Base-by-base conservation (phyloP, 2,329 filamentous ascomycete genomes). In the Rhinocladiella mackenziei region DNA sequence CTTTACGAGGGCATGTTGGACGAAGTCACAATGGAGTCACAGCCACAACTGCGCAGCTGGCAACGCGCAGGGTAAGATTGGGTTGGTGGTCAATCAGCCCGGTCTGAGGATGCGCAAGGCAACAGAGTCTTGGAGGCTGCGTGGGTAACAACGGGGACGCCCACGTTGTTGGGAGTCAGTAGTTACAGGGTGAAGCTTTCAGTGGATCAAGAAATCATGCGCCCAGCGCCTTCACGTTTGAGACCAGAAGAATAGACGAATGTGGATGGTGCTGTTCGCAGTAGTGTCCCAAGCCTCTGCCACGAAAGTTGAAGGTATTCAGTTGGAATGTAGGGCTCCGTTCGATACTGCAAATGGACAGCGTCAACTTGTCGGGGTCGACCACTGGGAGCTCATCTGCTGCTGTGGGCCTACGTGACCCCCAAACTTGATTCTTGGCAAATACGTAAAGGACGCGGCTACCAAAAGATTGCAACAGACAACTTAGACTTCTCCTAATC, bases 1-100 rank as follows among this genome's bases (percentile, higher is more conserved):
- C 10, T 14, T 26, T 15, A 37, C 14, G 22, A 37, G 34, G 34
- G 14, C 34, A 37, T 37, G 34, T 37, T 25, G 34, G 17, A 37
- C 19, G 20, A 23, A 37, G 34, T 37, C 34, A 20, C 34, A 37
- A 37, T n/a, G n/a, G 19, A n/a, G 14, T n/a, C 15, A 22, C 22
- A 20, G 22, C 34, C 22, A 20, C 34, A 17, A n/a, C 34, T 25
- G 34, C 19, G 20, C 18, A 10, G 34, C 6, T 25, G n/a, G n/a
- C n/a, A n/a, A n/a, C 4, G 32, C 15, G 4, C 14, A 35, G 32
- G 32, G 15, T 26, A 26, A 26, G 23, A 26, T 26, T 26, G 23
- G 23, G 11, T 26, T 26, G 23, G 7, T 26, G 23, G 23, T 11
- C 11, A 11, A 11, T 11, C 11, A 11, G 23, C 23, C 10, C 8